phyloP scores from a whole-genome alignment of 106 monocot genomes.

The Acanthochlamys bracteata region DNA sequence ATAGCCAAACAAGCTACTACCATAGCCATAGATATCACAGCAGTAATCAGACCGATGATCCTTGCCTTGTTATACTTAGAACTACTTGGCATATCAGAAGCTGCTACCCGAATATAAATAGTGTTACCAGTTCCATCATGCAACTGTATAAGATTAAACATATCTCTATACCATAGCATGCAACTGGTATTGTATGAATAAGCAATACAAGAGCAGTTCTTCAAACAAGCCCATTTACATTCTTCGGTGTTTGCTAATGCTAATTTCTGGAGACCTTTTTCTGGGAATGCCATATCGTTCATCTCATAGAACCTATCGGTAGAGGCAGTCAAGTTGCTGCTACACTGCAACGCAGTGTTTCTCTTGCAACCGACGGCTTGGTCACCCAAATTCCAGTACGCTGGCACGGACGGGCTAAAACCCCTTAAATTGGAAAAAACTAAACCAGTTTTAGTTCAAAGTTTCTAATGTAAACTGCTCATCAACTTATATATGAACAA shows the following conservation, averaged over 20 bases:
- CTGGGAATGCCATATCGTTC: too few relatives aligned
- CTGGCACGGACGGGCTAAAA: background rate
- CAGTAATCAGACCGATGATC: too few relatives aligned
- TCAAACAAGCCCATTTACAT: conserved; percentile 5
- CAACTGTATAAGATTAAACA: background rate
- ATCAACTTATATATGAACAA: too few relatives aligned
- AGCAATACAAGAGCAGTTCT: conserved; percentile 17
- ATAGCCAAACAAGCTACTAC: too few relatives aligned
- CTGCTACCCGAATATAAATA: background rate
- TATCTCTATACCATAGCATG: background rate
- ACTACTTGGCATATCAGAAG: conserved; percentile 23
- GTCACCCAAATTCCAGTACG: background rate
- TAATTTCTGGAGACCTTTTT: too few relatives aligned
- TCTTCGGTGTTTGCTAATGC: background rate
- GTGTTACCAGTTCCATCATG: background rate
- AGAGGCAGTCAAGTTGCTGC: background rate
- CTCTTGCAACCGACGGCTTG: background rate
- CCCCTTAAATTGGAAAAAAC: background rate
- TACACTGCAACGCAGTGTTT: background rate
- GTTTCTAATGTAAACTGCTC: too few relatives aligned
- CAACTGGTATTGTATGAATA: background rate
- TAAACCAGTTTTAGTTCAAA: too few relatives aligned
- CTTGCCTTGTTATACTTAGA: too few relatives aligned
- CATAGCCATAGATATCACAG: too few relatives aligned
- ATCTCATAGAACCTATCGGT: too few relatives aligned